Evolutionary conservation across 129 eudicot species (phyloP), one percentile per base, ranked within the genome.

Genomic region (Artemisia annua): DNA sequence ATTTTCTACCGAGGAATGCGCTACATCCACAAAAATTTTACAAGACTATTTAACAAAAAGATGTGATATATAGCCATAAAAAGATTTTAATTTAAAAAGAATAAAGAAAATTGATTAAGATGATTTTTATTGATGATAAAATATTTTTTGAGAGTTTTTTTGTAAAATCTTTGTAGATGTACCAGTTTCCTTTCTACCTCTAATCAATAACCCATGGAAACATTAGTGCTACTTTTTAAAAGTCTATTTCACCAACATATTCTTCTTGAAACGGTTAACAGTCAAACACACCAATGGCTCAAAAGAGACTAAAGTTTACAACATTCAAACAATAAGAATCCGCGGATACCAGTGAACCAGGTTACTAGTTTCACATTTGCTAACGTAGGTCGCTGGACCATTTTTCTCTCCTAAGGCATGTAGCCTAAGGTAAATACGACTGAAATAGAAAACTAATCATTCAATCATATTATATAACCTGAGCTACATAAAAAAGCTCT

Each of bases 381-480:
- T 39, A 39, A 7, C 46, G 11, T 7, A 39, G 46, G 10, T 39
- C 46, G 0, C 46, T 39, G 46, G 46, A 39, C 46, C 46, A 39
- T 1, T 39, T 39, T 39, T 39, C 46, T 7, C 11, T 39, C 46
- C 46, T 39, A 39, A 7, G 11, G 46, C 46, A 39, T 39, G 46
- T 7, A 39, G 46, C 46, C 43, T 51, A 30, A 30, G 35, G 4
- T 30, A 30, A 30, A 30, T n/a, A 14, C 17, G 15, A 28, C 14
- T 0, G 48, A 61, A 66, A 19, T 4, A 66, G 46, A 10, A 26
- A 43, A 10, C 55, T 66, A 64, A 0, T 24, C 10, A 19, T 18
- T 66, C 56, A 22, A 67, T 67, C 26, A 49, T 48, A 69, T 71
- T 48, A 2, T 60, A 52, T 64, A 64, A 64, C 66, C 79, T 53